These are phyloP conservation scores for Neostapfia colusana DNA, from an alignment of 176 grass and related monocot species.

Conservation along the genomic window DNA sequence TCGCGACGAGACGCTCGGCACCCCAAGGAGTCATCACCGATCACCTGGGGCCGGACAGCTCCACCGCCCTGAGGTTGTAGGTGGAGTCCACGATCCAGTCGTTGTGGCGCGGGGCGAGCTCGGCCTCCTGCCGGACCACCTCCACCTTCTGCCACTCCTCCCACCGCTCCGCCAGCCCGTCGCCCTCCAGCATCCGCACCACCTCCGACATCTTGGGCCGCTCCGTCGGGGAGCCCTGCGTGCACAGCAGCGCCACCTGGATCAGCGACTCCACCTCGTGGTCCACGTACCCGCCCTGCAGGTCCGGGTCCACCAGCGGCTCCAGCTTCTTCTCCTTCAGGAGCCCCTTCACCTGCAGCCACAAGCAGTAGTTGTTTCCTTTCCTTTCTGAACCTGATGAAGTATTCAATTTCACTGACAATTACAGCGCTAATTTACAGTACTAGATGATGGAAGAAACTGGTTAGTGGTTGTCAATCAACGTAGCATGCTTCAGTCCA, in stretches of 20 bases:
- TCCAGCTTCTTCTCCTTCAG: constrained; percentile 71
- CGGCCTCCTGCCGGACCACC: constrained; percentile 61
- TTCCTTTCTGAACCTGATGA: constrained; percentile 4
- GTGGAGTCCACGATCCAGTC: constrained; percentile 67
- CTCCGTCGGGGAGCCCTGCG: constrained; percentile 63
- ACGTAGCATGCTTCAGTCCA: neutral
- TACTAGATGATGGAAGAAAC: neutral
- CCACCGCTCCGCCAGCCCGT: constrained; percentile 68
- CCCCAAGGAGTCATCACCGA: neutral
- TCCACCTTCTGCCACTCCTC: constrained; percentile 90
- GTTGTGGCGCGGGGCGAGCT: constrained; percentile 39
- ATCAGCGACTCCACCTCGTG: constrained; percentile 63
- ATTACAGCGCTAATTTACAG: neutral
- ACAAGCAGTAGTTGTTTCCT: neutral
- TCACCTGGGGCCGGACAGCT: constrained; percentile 74
- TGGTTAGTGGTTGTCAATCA: neutral
- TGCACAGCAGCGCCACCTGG: constrained; percentile 79
- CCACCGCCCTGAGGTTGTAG: constrained; percentile 45
- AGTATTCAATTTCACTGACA: too few relatives aligned
- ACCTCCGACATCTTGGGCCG: constrained; percentile 83
- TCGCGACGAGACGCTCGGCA: neutral
- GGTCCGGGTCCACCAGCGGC: constrained; percentile 68
- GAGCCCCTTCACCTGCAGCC: constrained; percentile 64
- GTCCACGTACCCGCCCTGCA: constrained; percentile 44
- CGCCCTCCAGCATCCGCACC: constrained; percentile 79